A percentile compares a stretch with the other conserved stretches of the same genome.
phyloP scores from a whole-genome alignment of 2,329 filamentous ascomycete genomes.

The Madurella mycetomatis region DNA sequence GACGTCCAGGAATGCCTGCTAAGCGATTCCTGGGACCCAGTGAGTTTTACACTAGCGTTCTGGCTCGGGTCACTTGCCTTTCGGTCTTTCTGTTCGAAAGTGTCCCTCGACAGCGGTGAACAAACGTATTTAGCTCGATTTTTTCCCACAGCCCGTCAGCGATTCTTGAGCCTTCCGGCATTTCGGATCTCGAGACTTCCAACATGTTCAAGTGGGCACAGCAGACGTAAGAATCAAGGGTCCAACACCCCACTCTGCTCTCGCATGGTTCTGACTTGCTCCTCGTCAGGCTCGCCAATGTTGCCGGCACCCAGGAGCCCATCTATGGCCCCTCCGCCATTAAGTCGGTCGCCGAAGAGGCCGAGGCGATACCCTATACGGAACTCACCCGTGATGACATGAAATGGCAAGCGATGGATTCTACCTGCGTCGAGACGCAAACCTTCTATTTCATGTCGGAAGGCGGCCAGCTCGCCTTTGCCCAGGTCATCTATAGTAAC shows the following conservation, averaged over 20 bases:
- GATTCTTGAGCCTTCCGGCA: not conserved
- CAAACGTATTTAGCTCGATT: not conserved
- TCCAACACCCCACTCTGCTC: slow-evolving; percentile 11
- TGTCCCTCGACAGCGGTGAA: slow-evolving; percentile 23
- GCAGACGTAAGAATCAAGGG: slow-evolving; percentile 62
- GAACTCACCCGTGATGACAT: slow-evolving; percentile 73
- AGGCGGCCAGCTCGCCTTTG: slow-evolving; percentile 69
- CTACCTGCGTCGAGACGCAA: slow-evolving; percentile 90
- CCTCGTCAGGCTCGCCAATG: slow-evolving; percentile 59
- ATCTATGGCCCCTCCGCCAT: slow-evolving; percentile 90
- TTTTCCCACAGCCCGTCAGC: not conserved
- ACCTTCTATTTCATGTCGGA: slow-evolving; percentile 87
- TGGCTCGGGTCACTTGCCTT: slow-evolving; percentile 11
- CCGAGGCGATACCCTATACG: slow-evolving; percentile 72
- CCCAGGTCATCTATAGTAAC: slow-evolving; percentile 96
- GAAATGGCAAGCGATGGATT: slow-evolving; percentile 76
- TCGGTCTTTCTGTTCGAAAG: slow-evolving; percentile 14
- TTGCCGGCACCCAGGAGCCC: slow-evolving; percentile 93
- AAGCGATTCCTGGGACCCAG: not conserved
- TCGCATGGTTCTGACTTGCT: slow-evolving; percentile 19
- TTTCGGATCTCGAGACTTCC: slow-evolving; percentile 16
- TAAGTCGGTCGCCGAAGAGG: slow-evolving; percentile 77
- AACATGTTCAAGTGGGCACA: slow-evolving; percentile 93
- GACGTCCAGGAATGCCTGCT: slow-evolving; percentile 9
- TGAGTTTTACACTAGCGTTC: not conserved